phyloP scores from a whole-genome alignment of 2,329 filamentous ascomycete genomes.

The Monosporascus ibericus region DNA sequence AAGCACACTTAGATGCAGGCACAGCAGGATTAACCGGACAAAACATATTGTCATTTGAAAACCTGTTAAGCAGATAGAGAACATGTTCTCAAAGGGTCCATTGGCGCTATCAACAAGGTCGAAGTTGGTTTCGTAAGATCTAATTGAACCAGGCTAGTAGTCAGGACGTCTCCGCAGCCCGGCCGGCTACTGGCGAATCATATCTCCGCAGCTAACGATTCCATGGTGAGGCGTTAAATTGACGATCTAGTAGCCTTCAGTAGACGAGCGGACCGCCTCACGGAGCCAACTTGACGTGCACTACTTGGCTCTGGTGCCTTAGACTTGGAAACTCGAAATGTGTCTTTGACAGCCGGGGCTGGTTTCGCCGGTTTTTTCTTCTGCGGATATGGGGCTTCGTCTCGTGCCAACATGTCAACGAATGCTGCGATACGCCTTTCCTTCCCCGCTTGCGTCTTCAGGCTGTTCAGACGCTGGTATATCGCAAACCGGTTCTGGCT shows the following conservation, averaged over 20 bases:
- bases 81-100: no score
- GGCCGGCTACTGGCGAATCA: no score
- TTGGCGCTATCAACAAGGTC: no score
- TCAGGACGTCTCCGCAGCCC: no score
- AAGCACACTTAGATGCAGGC: no score
- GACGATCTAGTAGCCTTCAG: not conserved
- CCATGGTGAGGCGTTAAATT: not conserved
- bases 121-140: no score
- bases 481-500: slow-evolving; percentile 17
- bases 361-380: slow-evolving; percentile 3
- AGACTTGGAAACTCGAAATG: not conserved
- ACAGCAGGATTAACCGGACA: no score
- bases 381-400: slow-evolving; percentile 14
- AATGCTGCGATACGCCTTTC: slow-evolving; percentile 18
- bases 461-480: slow-evolving; percentile 16
- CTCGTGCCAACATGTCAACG: slow-evolving; percentile 18
- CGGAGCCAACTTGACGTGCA: not conserved
- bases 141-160: no score
- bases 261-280: not conserved
- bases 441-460: slow-evolving; percentile 18
- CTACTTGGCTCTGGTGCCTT: not conserved
- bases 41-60: no score
- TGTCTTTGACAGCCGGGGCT: not conserved
- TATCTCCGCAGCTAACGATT: no score
- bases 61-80: no score